A percentile compares a stretch with the other conserved stretches of the same genome.
These are phyloP conservation scores for Vitis hybrid DNA, from an alignment of 177 flowering plant species.

Conservation along the genomic window DNA sequence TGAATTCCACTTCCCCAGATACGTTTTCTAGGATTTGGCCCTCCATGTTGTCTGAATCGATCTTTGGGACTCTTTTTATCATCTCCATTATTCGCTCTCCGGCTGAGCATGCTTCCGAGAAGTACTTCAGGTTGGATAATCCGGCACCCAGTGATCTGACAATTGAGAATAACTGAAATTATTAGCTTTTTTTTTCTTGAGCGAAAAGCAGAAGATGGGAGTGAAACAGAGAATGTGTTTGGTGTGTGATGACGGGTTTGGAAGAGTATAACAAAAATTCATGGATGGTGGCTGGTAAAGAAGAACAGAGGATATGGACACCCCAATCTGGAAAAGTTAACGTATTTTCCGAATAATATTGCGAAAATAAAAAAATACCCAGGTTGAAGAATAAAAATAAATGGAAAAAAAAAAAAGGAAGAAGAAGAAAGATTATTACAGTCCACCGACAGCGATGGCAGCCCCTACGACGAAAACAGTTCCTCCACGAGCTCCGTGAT, in stretches of 20 bases:
- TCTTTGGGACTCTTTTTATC: conserved; percentile 66
- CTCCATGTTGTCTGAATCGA: conserved; percentile 69
- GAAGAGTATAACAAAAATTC: too few relatives aligned
- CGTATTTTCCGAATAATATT: too few relatives aligned
- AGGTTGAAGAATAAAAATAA: not conserved
- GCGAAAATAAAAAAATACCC: too few relatives aligned
- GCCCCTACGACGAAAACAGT: conserved; percentile 80
- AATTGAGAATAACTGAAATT: not conserved
- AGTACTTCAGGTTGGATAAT: conserved; percentile 68
- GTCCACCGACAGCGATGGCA: conserved; percentile 65
- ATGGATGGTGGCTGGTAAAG: too few relatives aligned
- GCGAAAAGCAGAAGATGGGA: too few relatives aligned
- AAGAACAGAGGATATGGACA: too few relatives aligned
- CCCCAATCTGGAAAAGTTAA: too few relatives aligned
- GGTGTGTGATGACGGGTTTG: too few relatives aligned
- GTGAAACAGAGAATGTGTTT: too few relatives aligned
- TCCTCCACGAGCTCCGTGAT: conserved; percentile 67
- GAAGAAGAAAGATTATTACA: conserved; percentile 35
- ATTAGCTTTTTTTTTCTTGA: not conserved
- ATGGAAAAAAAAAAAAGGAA: not conserved
- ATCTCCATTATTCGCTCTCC: conserved; percentile 69
- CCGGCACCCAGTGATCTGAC: conserved; percentile 57
- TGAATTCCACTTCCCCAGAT: conserved; percentile 68
- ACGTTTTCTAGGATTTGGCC: conserved; percentile 52
- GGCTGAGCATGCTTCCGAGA: conserved; percentile 74